Base-by-base conservation (phyloP, 2,329 filamentous ascomycete genomes). In the Atkinsonella hypoxylon region DNA sequence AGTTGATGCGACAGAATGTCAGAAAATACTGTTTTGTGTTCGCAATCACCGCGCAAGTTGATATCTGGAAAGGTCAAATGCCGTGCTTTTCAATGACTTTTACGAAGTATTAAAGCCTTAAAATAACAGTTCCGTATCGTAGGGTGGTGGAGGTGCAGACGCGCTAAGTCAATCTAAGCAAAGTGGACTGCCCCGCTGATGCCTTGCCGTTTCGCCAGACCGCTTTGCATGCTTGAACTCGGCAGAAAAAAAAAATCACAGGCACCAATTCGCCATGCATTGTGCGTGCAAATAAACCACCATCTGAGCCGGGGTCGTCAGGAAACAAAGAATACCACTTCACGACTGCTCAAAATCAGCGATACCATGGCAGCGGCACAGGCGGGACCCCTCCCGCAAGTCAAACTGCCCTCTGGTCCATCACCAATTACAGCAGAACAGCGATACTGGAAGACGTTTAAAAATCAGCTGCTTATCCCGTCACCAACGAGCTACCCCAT, bases 361-460 rank as follows among this genome's bases (percentile, higher is more conserved):
- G 89, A 47, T 15, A 54, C 20, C 26, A 57, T 57, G 56, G 56
- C 56, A 32, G 89, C 90, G 60, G 87, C 89, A 62, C 83, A 89
- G 72, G 87, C 95, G 61, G 80, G 82, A 67, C 85, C 87, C 54
- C 73, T 95, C 58, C 82, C 83, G 66, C 84, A 84, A 67, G 73
- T 94, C 63, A 94, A 89, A 76, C 79, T 94, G 63, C 83, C 91
- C 51, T 79, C 86, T 56, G 87, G 88, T 47, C 89, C 89, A 51
- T 83, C 85, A 40, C 85, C 88, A 49, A 71, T 91, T 45, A 95
- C 91, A 6, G 84, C 90, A 32, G 93, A 98, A 72, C 90, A 97
- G 71, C 80, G 84, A 57, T 97, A 97, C 76, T 98, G 94, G 94
- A 86, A 85, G 64, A 85, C 86, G 12, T 98, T 98, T 75, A 89